Conservation (phyloP, 345 rosid genomes). For the rapeseed (Brassica napus) region DNA sequence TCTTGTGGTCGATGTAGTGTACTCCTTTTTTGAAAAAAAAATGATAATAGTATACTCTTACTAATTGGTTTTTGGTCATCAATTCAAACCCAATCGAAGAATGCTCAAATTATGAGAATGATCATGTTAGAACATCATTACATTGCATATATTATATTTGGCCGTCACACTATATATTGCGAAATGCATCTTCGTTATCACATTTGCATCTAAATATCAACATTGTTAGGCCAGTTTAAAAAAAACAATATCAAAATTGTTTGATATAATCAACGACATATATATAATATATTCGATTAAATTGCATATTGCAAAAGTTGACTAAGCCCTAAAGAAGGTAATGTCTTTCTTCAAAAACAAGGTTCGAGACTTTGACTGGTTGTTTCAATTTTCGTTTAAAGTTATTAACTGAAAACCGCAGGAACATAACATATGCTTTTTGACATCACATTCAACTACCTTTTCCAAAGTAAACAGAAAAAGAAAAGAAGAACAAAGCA, state of each 20-base stretch:
- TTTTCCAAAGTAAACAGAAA: not conserved
- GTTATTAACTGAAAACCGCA: not conserved
- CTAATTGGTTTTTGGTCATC: not conserved
- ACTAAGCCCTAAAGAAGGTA: conserved; percentile 33
- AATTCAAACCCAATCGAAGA: not conserved
- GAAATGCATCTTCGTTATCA: conserved; percentile 20
- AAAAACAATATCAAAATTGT: not conserved
- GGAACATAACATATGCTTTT: not conserved
- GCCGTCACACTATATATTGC: conserved; percentile 15
- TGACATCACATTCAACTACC: not conserved
- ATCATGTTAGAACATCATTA: not conserved
- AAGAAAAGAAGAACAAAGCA: conserved; percentile 7
- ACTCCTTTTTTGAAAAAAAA: too few species aligned
- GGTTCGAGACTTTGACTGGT: not conserved
- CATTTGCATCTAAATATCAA: conserved; percentile 2
- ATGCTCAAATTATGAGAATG: not conserved
- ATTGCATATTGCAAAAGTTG: conserved; percentile 28
- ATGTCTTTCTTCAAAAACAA: not conserved
- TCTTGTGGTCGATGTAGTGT: too few species aligned
- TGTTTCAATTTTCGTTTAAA: not conserved
- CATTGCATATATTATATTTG: not conserved
- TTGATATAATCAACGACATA: not conserved
- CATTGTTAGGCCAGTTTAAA: too few species aligned
- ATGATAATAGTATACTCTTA: too few species aligned
- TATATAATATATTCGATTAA: conserved; percentile 3